Evolutionary conservation across 176 grass and related monocot genomes (phyloP), one percentile per base, ranked within the genome.

Genomic region (Tillandsia leiboldiana): DNA sequence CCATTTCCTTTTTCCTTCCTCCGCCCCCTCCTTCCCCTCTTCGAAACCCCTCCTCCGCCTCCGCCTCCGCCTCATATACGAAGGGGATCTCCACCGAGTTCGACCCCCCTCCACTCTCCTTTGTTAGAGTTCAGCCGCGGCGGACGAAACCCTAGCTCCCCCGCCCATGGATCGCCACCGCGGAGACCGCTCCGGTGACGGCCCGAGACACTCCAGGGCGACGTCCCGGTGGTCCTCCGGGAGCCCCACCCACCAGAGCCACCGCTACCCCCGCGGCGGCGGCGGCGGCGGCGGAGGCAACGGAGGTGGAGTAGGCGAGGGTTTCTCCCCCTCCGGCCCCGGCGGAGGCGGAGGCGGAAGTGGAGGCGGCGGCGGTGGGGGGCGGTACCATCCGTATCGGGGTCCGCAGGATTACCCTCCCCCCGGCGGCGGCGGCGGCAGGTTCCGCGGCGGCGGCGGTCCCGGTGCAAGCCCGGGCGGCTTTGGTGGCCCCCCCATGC

Each of bases 141-240:
- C 56, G 15, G 56, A 61, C 22, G 22, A 61, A 61, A 23, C 56
- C 56, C 56, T 61, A 61, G 56, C 15, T 61, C 56, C 56, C 15
- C 26, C 7, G 27, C 10, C 29, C 0, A 77, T 77, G 74, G 74
- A 77, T 47, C 53, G 74, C 49, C 74, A 77, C 6, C 48, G 74
- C 5, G 50, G 51, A 56, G 72, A 63, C 47, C 56, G 71, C 56
- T 12, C 22, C 22, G 70, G 29, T 11, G 72, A 74, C 72, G 68
- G 50, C 11, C 28, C 12, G 8, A 65, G 74, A n/a, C 47, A 23
- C 11, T 26, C 24, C 12, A 68, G 49, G 10, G 42, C 59, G 51
- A 17, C 65, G n/a, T 77, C 74, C 33, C 26, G 74, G 65, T 77
- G 74, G 74, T 77, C 74, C 17, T 77, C 74, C 2, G 65, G 23